A percentile compares a stretch with the other conserved stretches of the same genome.
These are phyloP conservation scores for Aspergillus fijiensis DNA, from an alignment of 2,329 filamentous ascomycete species.

Conservation along the genomic window DNA sequence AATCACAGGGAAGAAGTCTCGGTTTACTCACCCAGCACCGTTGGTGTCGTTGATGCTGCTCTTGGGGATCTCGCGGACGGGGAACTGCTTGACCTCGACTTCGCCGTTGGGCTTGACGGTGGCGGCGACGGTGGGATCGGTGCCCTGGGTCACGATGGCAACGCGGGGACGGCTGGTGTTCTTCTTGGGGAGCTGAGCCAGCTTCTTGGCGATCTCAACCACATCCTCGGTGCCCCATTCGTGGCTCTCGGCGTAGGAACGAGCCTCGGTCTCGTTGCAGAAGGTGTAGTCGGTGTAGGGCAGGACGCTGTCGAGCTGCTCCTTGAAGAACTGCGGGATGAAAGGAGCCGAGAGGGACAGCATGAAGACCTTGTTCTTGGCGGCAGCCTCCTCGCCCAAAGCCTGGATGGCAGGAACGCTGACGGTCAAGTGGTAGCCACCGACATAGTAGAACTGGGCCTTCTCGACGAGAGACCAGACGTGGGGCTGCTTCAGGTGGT, in stretches of 20 bases:
- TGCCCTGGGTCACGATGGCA: slow-evolving; percentile 93
- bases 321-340: slow-evolving; percentile 97
- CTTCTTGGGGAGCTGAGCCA: slow-evolving; percentile 88
- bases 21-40: slow-evolving; percentile 67
- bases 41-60: slow-evolving; percentile 92
- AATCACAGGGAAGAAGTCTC: not conserved
- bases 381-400: slow-evolving; percentile 83
- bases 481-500: slow-evolving; percentile 85
- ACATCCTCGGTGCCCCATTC: slow-evolving; percentile 72
- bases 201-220: slow-evolving; percentile 77
- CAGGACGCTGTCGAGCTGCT: slow-evolving; percentile 78
- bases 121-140: slow-evolving; percentile 82
- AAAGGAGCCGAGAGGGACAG: slow-evolving; percentile 94
- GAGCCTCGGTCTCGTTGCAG: slow-evolving; percentile 94
- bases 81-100: slow-evolving; percentile 69
- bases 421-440: slow-evolving; percentile 96
- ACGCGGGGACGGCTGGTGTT: slow-evolving; percentile 80
- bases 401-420: slow-evolving; percentile 87
- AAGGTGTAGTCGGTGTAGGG: slow-evolving; percentile 96
- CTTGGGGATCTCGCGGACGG: slow-evolving; percentile 74
- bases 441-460: slow-evolving; percentile 86
- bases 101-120: slow-evolving; percentile 65
- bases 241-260: slow-evolving; percentile 81
- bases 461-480: slow-evolving; percentile 91
- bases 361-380: slow-evolving; percentile 85